These are phyloP conservation scores for Amniculicola lignicola DNA, from an alignment of 495 filamentous ascomycete species.

Conservation along the genomic window DNA sequence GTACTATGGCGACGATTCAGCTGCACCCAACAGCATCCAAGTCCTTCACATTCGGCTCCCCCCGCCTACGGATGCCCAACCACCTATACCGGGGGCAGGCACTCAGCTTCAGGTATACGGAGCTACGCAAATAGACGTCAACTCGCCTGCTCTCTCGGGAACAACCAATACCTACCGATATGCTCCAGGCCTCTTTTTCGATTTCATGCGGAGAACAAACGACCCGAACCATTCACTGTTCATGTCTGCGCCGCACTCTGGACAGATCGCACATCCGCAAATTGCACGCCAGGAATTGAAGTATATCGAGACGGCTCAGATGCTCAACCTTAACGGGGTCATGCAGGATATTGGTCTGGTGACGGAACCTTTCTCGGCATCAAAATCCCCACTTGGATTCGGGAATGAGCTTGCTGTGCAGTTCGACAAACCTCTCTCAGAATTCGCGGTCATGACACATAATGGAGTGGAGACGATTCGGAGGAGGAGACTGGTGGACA, in stretches of 20 bases:
- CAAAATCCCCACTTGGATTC: conserved; percentile 71
- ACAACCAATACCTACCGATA: conserved; percentile 52
- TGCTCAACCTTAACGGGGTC: conserved; percentile 65
- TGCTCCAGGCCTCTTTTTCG: conserved; percentile 88
- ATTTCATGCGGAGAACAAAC: conserved; percentile 60
- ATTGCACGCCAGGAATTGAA: conserved; percentile 41
- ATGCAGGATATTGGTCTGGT: conserved; percentile 75
- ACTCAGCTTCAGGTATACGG: conserved; percentile 37
- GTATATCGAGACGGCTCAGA: conserved; percentile 68
- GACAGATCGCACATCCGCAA: conserved; percentile 60
- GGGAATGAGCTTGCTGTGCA: conserved; percentile 94
- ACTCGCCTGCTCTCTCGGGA: conserved; percentile 29
- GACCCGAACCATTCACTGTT: conserved; percentile 65
- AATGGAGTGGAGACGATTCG: conserved; percentile 81
- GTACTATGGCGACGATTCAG: conserved; percentile 55
- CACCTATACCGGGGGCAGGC: conserved; percentile 33
- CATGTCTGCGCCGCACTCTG: conserved; percentile 81
- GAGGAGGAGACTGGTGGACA: conserved; percentile 81
- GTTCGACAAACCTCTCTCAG: conserved; percentile 74
- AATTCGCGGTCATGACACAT: conserved; percentile 88
- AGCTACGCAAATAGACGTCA: conserved; percentile 41
- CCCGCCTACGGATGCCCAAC: conserved; percentile 52
- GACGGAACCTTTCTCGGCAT: conserved; percentile 65
- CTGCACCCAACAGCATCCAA: conserved; percentile 91
- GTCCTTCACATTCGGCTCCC: conserved; percentile 93